Base-by-base conservation (phyloP, 306 rosid genomes). In the Dryas alaskensis region DNA sequence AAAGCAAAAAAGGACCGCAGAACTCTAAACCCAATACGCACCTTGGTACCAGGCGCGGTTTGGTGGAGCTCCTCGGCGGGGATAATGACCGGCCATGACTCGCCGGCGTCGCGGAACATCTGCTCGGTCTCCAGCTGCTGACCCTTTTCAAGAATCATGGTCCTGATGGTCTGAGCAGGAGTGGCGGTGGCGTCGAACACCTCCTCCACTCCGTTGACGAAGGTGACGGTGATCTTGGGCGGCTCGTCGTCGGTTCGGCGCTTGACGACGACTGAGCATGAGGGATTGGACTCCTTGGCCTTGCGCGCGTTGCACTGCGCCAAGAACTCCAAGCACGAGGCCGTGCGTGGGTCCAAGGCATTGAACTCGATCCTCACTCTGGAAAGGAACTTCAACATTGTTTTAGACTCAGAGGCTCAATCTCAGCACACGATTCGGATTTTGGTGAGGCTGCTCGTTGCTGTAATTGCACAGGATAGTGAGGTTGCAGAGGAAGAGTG, bases 291-390 rank as follows among this genome's bases (percentile, higher is more conserved):
- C 52, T 94, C 98, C 73, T 87, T 89, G 9, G 98, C 97, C 81
- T 92, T 88, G 49, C 87, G 83, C 0, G 97, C 94, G 43, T 94
- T 92, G 87, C 99, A 94, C 81, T 94, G 97, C 0, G 97, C 97
- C 67, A 94, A 61, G 78, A 94, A 94, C 79, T 94, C 98, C 92
- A 94, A 83, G 77, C 97, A 94, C 10, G 96, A 91, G 0, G 98
- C 92, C 19, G 82, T 81, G 65, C 98, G 92, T 3, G 98, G 96
- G 78, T 94, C 98, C 76, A 91, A 62, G 16, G 97, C 97, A 47
- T 88, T 92, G 90, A 88, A 92, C 84, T 94, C 99, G 68, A 94
- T 88, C 52, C 70, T 87, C 83, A 91, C 98, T 14, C 82, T 81
- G 11, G 96, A 91, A 0, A 93, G 80, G 76, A 93, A 91, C 79